These are phyloP conservation scores for Luzula sylvatica DNA, from an alignment of 176 grass and related monocot species.

Conservation along the genomic window DNA sequence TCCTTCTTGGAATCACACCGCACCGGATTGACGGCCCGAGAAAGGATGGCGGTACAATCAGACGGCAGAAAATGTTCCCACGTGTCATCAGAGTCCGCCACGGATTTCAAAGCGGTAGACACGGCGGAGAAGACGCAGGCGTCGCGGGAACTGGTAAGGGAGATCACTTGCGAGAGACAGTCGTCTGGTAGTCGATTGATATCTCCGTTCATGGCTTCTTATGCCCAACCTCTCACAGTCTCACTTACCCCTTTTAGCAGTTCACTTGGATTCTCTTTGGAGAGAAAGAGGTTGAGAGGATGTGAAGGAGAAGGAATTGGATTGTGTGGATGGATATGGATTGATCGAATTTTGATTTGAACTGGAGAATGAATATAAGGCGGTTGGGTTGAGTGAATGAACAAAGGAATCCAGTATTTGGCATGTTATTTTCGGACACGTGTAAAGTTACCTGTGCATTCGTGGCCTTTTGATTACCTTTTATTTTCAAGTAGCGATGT, in stretches of 20 bases:
- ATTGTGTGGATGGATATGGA: neutral
- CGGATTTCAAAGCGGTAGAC: slow-evolving; percentile 16
- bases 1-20: slow-evolving; percentile 16
- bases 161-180: slow-evolving; percentile 28
- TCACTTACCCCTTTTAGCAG: neutral
- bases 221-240: no score
- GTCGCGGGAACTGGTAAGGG: slow-evolving; percentile 27
- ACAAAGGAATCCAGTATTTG: no score
- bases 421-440: no score
- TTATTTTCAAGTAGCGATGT: no score
- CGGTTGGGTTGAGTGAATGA: no score
- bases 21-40: slow-evolving; percentile 11
- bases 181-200: slow-evolving; percentile 25
- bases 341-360: no score
- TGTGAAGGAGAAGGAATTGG: neutral
- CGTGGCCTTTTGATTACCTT: no score
- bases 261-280: neutral
- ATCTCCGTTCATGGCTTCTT: neutral
- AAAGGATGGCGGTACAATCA: slow-evolving; percentile 1
- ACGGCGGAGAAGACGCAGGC: slow-evolving; percentile 22
- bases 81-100: slow-evolving; percentile 29
- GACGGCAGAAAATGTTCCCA: slow-evolving; percentile 29
- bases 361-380: no score
- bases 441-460: no score
- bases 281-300: no score